Base-by-base conservation (phyloP, 2,329 filamentous ascomycete genomes). In the Escovopsis weberi region DNA sequence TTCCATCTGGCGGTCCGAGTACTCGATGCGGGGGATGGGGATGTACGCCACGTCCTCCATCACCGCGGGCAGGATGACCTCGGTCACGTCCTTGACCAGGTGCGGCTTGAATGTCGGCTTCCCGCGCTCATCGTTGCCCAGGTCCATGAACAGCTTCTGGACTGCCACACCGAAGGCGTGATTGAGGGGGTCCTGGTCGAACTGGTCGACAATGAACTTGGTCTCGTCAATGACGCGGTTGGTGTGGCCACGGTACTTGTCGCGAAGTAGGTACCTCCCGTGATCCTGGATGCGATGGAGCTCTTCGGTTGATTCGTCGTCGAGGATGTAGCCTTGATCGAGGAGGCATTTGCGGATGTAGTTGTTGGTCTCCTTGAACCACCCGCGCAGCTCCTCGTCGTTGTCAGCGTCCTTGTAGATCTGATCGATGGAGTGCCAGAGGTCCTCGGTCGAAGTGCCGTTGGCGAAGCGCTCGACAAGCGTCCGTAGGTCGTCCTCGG, bases 381-480 rank as follows among this genome's bases (percentile, higher is more conserved):
- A 98, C 45, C 76, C 69, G 62, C 81, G 86, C 42, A 98, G 74
- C 57, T 96, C 85, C 1, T 81, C 77, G 51, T 98, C 91, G 18
- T 72, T 72, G 49, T 96, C 85, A 4, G 91, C 87, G 59, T 94
- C 85, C 40, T 70, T 68, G 67, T 96, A 96, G 52, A 98, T 80
- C 49, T 78, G 74, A 51, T 87, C 81, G 60, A 98, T 81, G 0
- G 87, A 78, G 15, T 83, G 79, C 66, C 91, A 86, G 4, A 96
- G 68, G 51, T 94, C 85, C 49, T 93, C 82, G 32, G 80, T 78
- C 0, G 88, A 95, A 8, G 91, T 96, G 55, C 81, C 81, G 62
- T 98, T 96, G 58, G 91, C 91, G 54, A 95, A 96, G 39, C 91
- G 83, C 69, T 96, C 91, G 51, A 98, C 80, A 18, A 98, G 70